Base-by-base conservation (phyloP, 805 yeast genomes). In the Saturnispora kantuleensis region DNA sequence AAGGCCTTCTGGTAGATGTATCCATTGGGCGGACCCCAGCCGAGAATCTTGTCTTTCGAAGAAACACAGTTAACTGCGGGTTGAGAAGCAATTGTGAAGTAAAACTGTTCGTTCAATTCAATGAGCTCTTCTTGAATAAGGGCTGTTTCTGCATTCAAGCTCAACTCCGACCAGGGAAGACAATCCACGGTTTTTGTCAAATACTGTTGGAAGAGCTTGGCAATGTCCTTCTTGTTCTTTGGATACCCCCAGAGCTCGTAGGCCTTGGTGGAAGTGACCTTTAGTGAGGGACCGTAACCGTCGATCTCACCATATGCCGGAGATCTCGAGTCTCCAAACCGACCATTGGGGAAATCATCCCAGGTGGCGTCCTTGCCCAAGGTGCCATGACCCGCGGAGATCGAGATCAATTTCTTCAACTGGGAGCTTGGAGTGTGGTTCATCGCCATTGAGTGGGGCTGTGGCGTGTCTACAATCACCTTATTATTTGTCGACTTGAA, bases 291-390 rank as follows among this genome's bases (percentile, higher is more conserved):
- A 2, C 97, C 97, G 61, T 90, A 93, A 29, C 97, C 97, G 61
- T 89, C 97, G 55, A 90, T 86, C 65, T 90, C 97, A 69, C 97
- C 98, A 63, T 84, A 90, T 1, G 97, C 97, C 15, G 97, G 96
- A 31, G 96, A 86, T 56, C 93, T 72, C 0, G 96, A 84, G 65
- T 88, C 95, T 66, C 97, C 95, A 62, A 86, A 87, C 66, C 97
- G 74, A 59, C 97, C 96, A 63, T 89, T 87, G 26, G 96, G 93
- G 63, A 86, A 89, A 57, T 89, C 97, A 68, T 89, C 97, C 97
- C 97, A 89, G 1, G 89, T 84, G 4, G 95, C 95, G 60, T 85
- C 93, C 55, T 85, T 78, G 31, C 95, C 95, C 26, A 86, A 58
- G 2, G 81, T 75, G 34, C 95, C 95, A 52, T 82, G 79, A 35